phyloP scores from a whole-genome alignment of 2,329 filamentous ascomycete species.

The Trichothecium roseum region DNA sequence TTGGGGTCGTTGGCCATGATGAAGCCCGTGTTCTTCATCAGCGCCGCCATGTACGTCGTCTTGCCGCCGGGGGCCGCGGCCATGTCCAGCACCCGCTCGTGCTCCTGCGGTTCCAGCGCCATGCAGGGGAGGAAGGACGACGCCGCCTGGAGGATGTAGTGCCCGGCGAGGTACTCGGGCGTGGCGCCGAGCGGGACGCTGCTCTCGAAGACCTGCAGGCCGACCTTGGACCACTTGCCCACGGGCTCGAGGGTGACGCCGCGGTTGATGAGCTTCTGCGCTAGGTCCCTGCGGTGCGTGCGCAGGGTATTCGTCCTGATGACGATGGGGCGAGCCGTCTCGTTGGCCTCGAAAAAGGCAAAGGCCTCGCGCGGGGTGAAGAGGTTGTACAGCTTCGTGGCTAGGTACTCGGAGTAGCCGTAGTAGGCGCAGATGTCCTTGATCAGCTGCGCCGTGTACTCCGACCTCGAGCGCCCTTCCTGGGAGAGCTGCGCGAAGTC shows the following conservation, averaged over 20 bases:
- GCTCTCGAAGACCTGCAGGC: constrained; percentile 90
- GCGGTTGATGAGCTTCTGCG: constrained; percentile 88
- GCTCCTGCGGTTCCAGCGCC: constrained; percentile 87
- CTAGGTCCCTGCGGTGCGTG: constrained; percentile 66
- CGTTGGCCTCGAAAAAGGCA: constrained; percentile 98
- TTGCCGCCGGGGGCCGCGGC: constrained; percentile 93
- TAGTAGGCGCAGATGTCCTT: constrained; percentile 96
- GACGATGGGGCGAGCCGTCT: constrained; percentile 84
- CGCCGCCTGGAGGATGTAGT: constrained; percentile 96
- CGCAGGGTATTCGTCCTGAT: constrained; percentile 95
- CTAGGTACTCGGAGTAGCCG: constrained; percentile 89
- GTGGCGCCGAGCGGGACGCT: constrained; percentile 81
- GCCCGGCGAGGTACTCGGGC: constrained; percentile 91
- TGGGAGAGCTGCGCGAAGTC: constrained; percentile 78
- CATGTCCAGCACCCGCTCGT: constrained; percentile 89
- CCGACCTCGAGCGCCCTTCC: constrained; percentile 68
- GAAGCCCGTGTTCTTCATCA: constrained; percentile 93
- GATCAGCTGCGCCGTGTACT: constrained; percentile 79
- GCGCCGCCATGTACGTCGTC: constrained; percentile 87
- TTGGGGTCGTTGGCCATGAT: constrained; percentile 96
- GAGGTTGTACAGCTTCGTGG: constrained; percentile 86
- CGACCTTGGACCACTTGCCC: constrained; percentile 98
- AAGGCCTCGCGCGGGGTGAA: constrained; percentile 92
- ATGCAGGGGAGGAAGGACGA: constrained; percentile 96
- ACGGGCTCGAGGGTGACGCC: constrained; percentile 94